Conservation (phyloP, 148 eudicot genomes). For the Camellia granthamiana region DNA sequence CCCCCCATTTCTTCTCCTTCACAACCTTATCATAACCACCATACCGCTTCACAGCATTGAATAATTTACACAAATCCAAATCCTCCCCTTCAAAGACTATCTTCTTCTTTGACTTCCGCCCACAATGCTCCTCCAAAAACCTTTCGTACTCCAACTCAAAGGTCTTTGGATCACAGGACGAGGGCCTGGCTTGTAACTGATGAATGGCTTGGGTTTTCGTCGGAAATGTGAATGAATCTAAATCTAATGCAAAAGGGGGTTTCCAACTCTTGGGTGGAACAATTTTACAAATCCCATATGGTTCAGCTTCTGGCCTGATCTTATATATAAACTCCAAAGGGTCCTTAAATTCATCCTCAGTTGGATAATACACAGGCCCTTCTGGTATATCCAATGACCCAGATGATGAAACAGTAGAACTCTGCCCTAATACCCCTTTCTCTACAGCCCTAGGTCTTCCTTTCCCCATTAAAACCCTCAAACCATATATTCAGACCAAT, state of each 20-base stretch:
- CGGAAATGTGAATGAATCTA: conserved; percentile 63
- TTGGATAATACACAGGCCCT: conserved; percentile 87
- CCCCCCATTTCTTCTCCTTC: conserved; percentile 90
- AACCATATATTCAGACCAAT: conserved; percentile 17
- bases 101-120: conserved; percentile 68
- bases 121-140: conserved; percentile 73
- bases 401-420: conserved; percentile 26
- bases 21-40: conserved; percentile 93
- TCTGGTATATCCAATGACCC: conserved; percentile 53
- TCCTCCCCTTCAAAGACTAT: conserved; percentile 92
- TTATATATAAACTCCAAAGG: conserved; percentile 79
- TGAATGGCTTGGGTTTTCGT: conserved; percentile 94
- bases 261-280: conserved; percentile 91
- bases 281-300: conserved; percentile 89
- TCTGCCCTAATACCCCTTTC: conserved; percentile 74
- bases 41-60: conserved; percentile 85
- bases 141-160: conserved; percentile 85
- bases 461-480: conserved; percentile 72
- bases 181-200: conserved; percentile 76
- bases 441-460: conserved; percentile 93
- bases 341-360: conserved; percentile 91
- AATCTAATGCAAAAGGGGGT: conserved; percentile 80
- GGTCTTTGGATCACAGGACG: conserved; percentile 87
- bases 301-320: conserved; percentile 90
- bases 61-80: conserved; percentile 84